A percentile compares a stretch with the other conserved stretches of the same genome.
Evolutionary conservation across 495 filamentous ascomycete species (phyloP).

Genomic region (Astrocystis sublimbata): DNA sequence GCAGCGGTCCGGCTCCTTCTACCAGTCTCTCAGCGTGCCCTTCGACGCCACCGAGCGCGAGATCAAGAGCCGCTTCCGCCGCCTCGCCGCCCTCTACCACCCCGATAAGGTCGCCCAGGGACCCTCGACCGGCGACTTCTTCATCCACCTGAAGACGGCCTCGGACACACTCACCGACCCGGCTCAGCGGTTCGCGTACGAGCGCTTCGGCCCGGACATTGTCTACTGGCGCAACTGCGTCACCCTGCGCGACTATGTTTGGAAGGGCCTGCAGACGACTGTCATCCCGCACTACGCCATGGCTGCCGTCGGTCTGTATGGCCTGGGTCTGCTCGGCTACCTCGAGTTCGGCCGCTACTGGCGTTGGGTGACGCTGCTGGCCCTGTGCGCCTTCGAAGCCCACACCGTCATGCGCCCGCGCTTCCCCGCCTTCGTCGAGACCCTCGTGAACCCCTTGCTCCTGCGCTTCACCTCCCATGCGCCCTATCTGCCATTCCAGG

Average conservation of each 20-base stretch:
- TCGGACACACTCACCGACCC: conserved; percentile 82
- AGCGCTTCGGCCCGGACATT: conserved; percentile 83
- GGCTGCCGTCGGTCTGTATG: conserved; percentile 61
- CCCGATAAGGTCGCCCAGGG: conserved; percentile 72
- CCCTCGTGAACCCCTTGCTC: conserved; percentile 65
- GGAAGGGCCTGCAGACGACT: conserved; percentile 58
- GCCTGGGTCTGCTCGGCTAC: conserved; percentile 75
- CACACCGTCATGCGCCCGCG: conserved; percentile 68
- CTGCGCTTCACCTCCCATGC: conserved; percentile 50
- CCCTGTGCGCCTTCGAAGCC: conserved; percentile 71
- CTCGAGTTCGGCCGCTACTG: conserved; percentile 84
- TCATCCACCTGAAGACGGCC: conserved; percentile 77
- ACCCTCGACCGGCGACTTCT: conserved; percentile 64
- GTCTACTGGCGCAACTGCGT: conserved; percentile 65
- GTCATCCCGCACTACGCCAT: conserved; percentile 65
- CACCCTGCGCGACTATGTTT: conserved; percentile 74
- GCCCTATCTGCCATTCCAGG: conserved; percentile 86
- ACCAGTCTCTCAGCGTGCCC: conserved; percentile 68
- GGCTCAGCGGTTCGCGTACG: conserved; percentile 84
- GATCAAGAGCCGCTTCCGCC: conserved; percentile 82
- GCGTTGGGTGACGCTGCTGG: conserved; percentile 77
- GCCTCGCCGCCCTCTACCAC: conserved; percentile 80
- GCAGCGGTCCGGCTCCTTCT: conserved; percentile 70
- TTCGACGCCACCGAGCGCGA: conserved; percentile 68
- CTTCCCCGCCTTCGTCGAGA: conserved; percentile 55